A percentile compares a stretch with the other conserved stretches of the same genome.
These are phyloP conservation scores for Annulohypoxylon maeteangense DNA, from an alignment of 495 filamentous ascomycete genomes.

Conservation along the genomic window DNA sequence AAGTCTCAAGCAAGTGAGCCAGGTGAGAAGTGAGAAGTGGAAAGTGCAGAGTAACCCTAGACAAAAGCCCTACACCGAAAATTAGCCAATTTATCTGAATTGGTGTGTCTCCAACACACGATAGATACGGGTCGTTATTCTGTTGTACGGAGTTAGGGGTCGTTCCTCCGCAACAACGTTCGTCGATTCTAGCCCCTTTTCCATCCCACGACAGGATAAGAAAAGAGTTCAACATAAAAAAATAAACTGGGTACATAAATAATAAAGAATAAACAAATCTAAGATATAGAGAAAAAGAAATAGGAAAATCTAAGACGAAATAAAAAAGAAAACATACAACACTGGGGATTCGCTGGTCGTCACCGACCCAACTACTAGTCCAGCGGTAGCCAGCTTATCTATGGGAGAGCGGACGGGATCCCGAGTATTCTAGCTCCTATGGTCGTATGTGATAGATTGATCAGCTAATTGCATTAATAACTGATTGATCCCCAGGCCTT, in stretches of 20 bases:
- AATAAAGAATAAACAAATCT: neutral
- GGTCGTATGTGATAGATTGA: conserved; percentile 52
- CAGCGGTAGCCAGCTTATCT: conserved; percentile 50
- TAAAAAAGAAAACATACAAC: conserved; percentile 51
- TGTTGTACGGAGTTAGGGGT: neutral
- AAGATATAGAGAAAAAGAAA: neutral
- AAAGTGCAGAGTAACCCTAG: conserved; percentile 4
- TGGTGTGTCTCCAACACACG: neutral
- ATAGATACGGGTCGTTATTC: neutral
- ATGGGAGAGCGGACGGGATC: conserved; percentile 62
- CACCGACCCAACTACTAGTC: conserved; percentile 61
- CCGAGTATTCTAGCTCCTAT: conserved; percentile 56
- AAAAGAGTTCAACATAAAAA: neutral
- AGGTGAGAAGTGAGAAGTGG: conserved; percentile 4
- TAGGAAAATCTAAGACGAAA: neutral
- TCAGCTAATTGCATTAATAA: neutral
- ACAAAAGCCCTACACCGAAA: conserved; percentile 15
- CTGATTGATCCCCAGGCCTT: neutral
- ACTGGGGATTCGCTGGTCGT: conserved; percentile 58
- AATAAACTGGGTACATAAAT: no score
- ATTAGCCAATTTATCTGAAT: conserved; percentile 16
- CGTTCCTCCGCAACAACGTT: neutral
- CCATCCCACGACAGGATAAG: neutral
- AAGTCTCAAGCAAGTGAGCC: neutral
- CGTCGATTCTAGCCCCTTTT: neutral